Evolutionary conservation across 768 basidiomycete genomes (phyloP).

Genomic region (Porphyrellus cyaneotinctus): DNA sequence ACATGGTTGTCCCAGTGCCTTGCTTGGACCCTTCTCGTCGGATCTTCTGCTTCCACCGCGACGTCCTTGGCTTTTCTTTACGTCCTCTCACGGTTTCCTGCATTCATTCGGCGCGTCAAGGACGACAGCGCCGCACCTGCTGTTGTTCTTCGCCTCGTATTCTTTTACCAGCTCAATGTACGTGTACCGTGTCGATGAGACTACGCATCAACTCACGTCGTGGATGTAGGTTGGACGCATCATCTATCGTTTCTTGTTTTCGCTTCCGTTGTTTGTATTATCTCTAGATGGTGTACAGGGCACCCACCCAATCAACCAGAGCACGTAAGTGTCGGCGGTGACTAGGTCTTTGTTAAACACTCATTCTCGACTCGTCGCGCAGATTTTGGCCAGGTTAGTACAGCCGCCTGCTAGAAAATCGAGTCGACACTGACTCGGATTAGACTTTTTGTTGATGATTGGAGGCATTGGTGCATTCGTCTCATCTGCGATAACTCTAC

Average conservation of each 20-base stretch:
- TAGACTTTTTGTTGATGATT: slow-evolving; percentile 68
- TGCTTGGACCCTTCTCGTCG: slow-evolving; percentile 73
- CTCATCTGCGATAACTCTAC: slow-evolving; percentile 75
- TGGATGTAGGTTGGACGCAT: slow-evolving; percentile 57
- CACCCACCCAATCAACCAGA: slow-evolving; percentile 45
- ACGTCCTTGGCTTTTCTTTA: slow-evolving; percentile 71
- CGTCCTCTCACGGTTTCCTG: slow-evolving; percentile 66
- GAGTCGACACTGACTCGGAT: neutral
- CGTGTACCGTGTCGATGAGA: slow-evolving; percentile 25
- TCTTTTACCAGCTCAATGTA: slow-evolving; percentile 78
- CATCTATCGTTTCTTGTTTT: slow-evolving; percentile 71
- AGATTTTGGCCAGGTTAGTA: slow-evolving; percentile 61
- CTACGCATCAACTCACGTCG: neutral
- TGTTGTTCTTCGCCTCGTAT: slow-evolving; percentile 68
- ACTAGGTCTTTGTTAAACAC: neutral
- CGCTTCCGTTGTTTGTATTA: slow-evolving; percentile 62
- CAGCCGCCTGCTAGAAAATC: neutral
- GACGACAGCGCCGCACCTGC: slow-evolving; percentile 69
- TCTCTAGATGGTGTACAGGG: slow-evolving; percentile 60
- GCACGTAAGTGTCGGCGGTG: slow-evolving; percentile 45
- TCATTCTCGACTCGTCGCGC: slow-evolving; percentile 1
- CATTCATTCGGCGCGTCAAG: slow-evolving; percentile 67
- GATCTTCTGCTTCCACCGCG: slow-evolving; percentile 57
- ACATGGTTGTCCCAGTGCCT: slow-evolving; percentile 53
- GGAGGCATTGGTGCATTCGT: slow-evolving; percentile 73